Percentiles rank a stretch among this genome's conserved stretches.
These are phyloP conservation scores for Periconia digitata DNA, from an alignment of 2,329 filamentous ascomycete species.

Conservation along the genomic window DNA sequence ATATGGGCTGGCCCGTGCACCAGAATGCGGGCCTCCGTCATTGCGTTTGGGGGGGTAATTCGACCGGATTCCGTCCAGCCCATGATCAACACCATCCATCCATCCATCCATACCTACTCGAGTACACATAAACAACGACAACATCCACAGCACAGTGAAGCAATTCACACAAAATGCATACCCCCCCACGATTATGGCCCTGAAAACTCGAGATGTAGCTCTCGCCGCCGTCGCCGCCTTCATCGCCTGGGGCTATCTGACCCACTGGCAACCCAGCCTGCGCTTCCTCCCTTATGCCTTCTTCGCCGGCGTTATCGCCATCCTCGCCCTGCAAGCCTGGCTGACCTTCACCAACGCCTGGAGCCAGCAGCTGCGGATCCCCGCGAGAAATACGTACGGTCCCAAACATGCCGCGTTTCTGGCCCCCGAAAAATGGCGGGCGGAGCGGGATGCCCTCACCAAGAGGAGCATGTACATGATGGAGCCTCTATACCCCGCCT, in stretches of 20 bases:
- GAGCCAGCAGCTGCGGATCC: slow-evolving; percentile 44
- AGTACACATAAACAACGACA: not conserved
- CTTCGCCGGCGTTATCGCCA: slow-evolving; percentile 63
- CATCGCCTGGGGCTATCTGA: slow-evolving; percentile 83
- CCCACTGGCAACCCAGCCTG: slow-evolving; percentile 78
- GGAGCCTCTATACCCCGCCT: slow-evolving; percentile 72
- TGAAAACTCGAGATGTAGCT: slow-evolving; percentile 68
- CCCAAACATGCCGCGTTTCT: slow-evolving; percentile 59
- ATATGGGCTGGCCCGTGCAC: no score
- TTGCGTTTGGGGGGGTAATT: no score
- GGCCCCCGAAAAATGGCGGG: slow-evolving; percentile 64
- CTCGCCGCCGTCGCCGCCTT: slow-evolving; percentile 70
- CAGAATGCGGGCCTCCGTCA: no score
- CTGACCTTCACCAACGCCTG: slow-evolving; percentile 63
- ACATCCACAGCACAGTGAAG: no score
- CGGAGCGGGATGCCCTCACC: slow-evolving; percentile 68
- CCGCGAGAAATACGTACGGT: slow-evolving; percentile 43
- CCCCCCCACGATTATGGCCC: slow-evolving; percentile 63
- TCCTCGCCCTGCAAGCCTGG: slow-evolving; percentile 58
- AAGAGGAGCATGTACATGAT: slow-evolving; percentile 66
- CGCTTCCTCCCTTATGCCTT: slow-evolving; percentile 88
- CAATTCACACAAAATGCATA: slow-evolving; percentile 33
- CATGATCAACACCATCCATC: not conserved
- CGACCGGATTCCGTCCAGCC: no score
- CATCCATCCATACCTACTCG: not conserved